These are phyloP conservation scores for Peltaster fructicola DNA, from an alignment of 2,329 filamentous ascomycete species.

Conservation along the genomic window DNA sequence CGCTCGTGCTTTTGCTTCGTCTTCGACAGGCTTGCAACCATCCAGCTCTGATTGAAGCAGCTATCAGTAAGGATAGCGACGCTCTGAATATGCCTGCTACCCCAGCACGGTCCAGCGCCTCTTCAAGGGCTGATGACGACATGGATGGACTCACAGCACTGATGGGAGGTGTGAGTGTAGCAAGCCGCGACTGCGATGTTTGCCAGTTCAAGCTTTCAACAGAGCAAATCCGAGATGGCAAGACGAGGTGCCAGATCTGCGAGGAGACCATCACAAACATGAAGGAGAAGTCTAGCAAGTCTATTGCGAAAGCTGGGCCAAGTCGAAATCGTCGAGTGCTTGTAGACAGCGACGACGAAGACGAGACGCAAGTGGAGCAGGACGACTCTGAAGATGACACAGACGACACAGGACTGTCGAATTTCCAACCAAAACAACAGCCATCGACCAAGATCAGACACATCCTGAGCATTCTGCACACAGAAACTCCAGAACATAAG, in stretches of 20 bases:
- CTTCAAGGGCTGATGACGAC: conserved; percentile 43
- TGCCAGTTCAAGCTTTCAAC: conserved; percentile 53
- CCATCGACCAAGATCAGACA: conserved; percentile 85
- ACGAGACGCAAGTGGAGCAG: conserved; percentile 54
- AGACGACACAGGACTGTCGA: conserved; percentile 1
- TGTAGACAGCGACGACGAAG: conserved; percentile 45
- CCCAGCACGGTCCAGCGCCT: conserved; percentile 21
- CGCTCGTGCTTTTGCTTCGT: conserved; percentile 77
- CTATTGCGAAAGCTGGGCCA: conserved; percentile 12
- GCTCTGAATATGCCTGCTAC: conserved; percentile 45
- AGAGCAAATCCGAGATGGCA: conserved; percentile 35
- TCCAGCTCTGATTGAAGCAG: conserved; percentile 68
- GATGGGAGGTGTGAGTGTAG: conserved; percentile 67
- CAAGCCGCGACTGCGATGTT: conserved; percentile 63
- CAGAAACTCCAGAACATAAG: conserved; percentile 69
- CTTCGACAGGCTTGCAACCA: conserved; percentile 91
- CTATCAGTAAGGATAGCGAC: conserved; percentile 75
- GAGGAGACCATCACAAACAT: conserved; percentile 44
- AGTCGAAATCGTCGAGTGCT: conserved; percentile 39
- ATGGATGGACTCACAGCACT: conserved; percentile 73
- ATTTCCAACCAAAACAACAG: conserved; percentile 29
- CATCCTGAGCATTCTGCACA: conserved; percentile 60
- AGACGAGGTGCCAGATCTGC: conserved; percentile 54
- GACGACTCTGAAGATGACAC: conserved; percentile 23
- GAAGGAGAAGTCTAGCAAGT: conserved; percentile 26